Base-by-base conservation (phyloP, 1,284 basidiomycete species). In the Coriolopsis trogii region DNA sequence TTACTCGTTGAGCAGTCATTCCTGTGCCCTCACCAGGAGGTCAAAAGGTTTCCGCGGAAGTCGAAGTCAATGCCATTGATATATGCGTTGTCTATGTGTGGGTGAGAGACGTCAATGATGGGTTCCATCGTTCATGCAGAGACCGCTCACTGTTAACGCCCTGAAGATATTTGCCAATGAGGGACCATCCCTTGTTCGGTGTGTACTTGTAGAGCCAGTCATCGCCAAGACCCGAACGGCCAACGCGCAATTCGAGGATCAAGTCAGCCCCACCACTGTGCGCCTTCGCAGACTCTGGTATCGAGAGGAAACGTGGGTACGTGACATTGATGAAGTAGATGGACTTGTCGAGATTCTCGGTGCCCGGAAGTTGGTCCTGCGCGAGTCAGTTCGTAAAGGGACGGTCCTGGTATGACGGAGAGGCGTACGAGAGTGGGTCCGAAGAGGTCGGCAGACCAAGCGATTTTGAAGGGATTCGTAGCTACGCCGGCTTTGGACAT, bases 21-120 rank as follows among this genome's bases (percentile, higher is more conserved):
- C n/a, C n/a, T n/a, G n/a, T n/a, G n/a, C n/a, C n/a, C n/a, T n/a
- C n/a, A n/a, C 73, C 73, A 77, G 10, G 73, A 72, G 1, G 70
- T 62, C 29, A 71, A 65, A n/a, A 75, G 57, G 16, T 61, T 65
- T 18, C 71, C 70, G 6, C 55, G 51, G 15, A 46, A 41, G 41
- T 73, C 72, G 39, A 74, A 71, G 59, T 77, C 75, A 9, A 77
- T 58, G 0, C 75, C 75, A 50, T 77, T 77, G 60, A 77, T 75
- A 55, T 77, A 76, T 4, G 71, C 71, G 55, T 74, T 75, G 53
- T 75, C 73, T 75, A 3, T 10, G n/a, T 1, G 23, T 31, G 21
- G 13, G 15, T 44, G 30, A 34, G 42, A n/a, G n/a, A n/a, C n/a
- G n/a, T n/a, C n/a, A n/a, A n/a, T n/a, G n/a, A n/a, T n/a, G n/a